A percentile compares a stretch with the other conserved stretches of the same genome.
Conservation (phyloP, 163 green algal genomes). For the Trebouxia gelatinosa region DNA sequence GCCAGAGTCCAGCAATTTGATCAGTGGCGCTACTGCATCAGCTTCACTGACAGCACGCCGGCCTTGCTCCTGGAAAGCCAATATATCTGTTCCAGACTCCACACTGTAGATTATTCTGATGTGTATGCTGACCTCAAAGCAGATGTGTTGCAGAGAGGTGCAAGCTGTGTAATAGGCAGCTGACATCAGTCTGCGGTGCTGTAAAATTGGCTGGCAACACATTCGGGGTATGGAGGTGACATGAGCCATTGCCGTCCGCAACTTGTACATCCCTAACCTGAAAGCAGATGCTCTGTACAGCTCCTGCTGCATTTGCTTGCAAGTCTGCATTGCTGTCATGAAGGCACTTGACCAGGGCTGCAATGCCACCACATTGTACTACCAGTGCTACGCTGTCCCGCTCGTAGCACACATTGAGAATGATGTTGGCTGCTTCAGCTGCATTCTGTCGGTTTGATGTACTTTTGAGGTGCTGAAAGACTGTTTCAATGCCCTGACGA, state of each 20-base stretch:
- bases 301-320: constrained; percentile 64
- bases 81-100: no score
- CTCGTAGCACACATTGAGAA: constrained; percentile 77
- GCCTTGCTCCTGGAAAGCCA: constrained; percentile 39
- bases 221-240: no score
- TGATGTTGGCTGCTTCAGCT: constrained; percentile 65
- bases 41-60: constrained; percentile 38
- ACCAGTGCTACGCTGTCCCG: constrained; percentile 53
- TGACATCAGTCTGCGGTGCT: background rate
- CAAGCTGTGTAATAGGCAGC: background rate
- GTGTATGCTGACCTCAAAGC: no score
- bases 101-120: no score
- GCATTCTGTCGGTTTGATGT: constrained; percentile 18
- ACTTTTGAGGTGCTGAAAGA: constrained; percentile 14
- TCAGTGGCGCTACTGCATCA: constrained; percentile 38
- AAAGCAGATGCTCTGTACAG: constrained; percentile 74
- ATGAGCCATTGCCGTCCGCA: background rate
- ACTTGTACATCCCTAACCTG: constrained; percentile 32
- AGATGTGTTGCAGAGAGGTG: no score
- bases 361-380: constrained; percentile 42
- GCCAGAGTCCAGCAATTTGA: constrained; percentile 37
- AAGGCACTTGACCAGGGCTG: constrained; percentile 53
- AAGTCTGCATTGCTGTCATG: constrained; percentile 38
- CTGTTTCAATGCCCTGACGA: background rate
- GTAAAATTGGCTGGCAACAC: background rate